Evolutionary conservation across 2,329 filamentous ascomycete genomes (phyloP).

Genomic region (Aspergillus persii): DNA sequence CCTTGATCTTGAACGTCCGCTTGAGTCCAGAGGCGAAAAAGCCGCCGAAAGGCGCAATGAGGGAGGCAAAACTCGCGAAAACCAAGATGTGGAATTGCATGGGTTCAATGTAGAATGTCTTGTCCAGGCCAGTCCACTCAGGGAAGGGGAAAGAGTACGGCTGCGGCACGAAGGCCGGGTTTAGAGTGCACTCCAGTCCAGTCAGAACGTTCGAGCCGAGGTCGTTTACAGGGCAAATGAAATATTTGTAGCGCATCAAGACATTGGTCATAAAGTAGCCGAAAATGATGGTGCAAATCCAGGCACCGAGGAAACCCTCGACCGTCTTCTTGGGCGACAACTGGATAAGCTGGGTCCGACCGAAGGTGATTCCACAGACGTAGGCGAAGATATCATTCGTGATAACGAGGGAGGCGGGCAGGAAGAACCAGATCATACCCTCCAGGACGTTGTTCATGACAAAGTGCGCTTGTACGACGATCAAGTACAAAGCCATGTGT

Average conservation of each 20-base stretch:
- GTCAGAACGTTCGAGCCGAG: slow-evolving; percentile 91
- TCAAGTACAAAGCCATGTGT: slow-evolving; percentile 97
- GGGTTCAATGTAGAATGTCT: slow-evolving; percentile 73
- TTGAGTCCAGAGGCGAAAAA: slow-evolving; percentile 98
- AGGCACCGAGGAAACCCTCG: slow-evolving; percentile 92
- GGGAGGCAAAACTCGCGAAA: slow-evolving; percentile 88
- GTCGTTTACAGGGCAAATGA: slow-evolving; percentile 96
- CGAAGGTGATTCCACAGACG: slow-evolving; percentile 94
- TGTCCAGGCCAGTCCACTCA: slow-evolving; percentile 67
- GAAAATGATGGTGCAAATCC: slow-evolving; percentile 90
- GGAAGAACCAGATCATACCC: slow-evolving; percentile 99
- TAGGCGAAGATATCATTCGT: slow-evolving; percentile 99
- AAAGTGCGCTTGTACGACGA: slow-evolving; percentile 97
- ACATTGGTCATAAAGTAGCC: slow-evolving; percentile 78
- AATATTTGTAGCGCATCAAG: slow-evolving; percentile 89
- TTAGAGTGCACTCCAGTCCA: slow-evolving; percentile 82
- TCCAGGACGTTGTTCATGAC: slow-evolving; percentile 99
- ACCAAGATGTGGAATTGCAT: slow-evolving; percentile 92
- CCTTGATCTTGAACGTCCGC: slow-evolving; percentile 99
- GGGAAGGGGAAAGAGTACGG: slow-evolving; percentile 73
- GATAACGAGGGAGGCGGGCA: slow-evolving; percentile 91
- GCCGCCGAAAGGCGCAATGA: slow-evolving; percentile 95
- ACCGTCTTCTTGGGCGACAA: slow-evolving; percentile 99
- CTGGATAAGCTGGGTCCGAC: slow-evolving; percentile 94
- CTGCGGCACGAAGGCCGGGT: slow-evolving; percentile 83